These are phyloP conservation scores for Astragalus glycyphyllos DNA, from an alignment of 306 rosid species.

Conservation along the genomic window DNA sequence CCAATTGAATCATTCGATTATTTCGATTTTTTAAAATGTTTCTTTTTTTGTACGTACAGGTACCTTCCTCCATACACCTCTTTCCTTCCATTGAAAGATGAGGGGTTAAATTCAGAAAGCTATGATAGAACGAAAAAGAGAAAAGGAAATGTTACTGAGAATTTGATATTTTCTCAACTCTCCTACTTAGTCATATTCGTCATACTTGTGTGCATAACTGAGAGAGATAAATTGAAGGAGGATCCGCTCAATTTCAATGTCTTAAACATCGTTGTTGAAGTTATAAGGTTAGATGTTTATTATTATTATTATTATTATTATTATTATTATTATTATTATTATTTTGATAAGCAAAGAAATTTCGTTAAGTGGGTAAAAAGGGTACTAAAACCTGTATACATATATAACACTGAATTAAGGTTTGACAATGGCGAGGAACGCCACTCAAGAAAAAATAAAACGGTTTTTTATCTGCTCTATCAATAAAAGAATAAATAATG, in stretches of 20 bases:
- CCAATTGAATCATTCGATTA: no score
- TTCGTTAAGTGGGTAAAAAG: no score
- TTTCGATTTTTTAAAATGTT: no score
- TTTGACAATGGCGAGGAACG: no score
- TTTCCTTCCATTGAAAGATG: conserved; percentile 42
- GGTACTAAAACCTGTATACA: no score
- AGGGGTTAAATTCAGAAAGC: neutral
- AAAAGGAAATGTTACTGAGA: conserved; percentile 27
- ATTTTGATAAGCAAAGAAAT: no score
- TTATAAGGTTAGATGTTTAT: conserved; percentile 40
- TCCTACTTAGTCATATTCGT: conserved; percentile 41
- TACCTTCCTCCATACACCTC: conserved; percentile 55
- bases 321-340: no score
- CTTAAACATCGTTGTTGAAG: conserved; percentile 45
- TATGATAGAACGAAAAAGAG: conserved; percentile 28
- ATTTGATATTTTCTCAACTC: conserved; percentile 46
- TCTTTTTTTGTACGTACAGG: conserved; percentile 14
- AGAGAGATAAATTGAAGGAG: conserved; percentile 42
- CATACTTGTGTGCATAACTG: conserved; percentile 48
- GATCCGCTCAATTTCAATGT: conserved; percentile 55
- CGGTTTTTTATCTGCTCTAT: no score
- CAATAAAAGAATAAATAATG: no score
- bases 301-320: no score
- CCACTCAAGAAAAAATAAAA: no score
- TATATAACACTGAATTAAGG: no score